Percentiles rank a stretch among this genome's conserved stretches.
These are phyloP conservation scores for Dictyostelium brefeldianum DNA, from an alignment of 78 protist species.

Conservation along the genomic window DNA sequence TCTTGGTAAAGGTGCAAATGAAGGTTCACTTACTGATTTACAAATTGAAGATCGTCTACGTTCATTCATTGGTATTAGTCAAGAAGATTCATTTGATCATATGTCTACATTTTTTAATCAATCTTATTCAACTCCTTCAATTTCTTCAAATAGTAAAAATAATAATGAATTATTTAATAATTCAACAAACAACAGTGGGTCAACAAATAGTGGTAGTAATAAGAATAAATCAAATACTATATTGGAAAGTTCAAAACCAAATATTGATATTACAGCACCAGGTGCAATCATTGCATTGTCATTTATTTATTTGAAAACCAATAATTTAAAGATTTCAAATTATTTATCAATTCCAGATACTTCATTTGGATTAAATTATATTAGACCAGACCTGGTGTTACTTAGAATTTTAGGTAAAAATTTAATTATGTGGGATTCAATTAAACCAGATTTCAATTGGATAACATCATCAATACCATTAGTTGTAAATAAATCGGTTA, in stretches of 20 bases:
- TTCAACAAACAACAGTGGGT: too few relatives aligned
- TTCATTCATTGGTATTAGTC: conserved; percentile 23
- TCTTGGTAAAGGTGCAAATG: conserved; percentile 82
- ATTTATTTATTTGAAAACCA: conserved; percentile 87
- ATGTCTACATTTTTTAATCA: conserved; percentile 1
- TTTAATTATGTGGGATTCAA: conserved; percentile 61
- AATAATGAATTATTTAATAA: neutral
- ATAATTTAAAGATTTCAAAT: conserved; percentile 74
- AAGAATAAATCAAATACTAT: conserved; percentile 43
- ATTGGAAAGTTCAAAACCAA: conserved; percentile 66
- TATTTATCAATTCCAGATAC: conserved; percentile 87
- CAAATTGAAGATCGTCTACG: conserved; percentile 84
- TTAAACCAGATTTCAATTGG: conserved; percentile 68
- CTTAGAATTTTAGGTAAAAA: conserved; percentile 85
- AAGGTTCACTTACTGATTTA: conserved; percentile 88
- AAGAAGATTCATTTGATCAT: conserved; percentile 35
- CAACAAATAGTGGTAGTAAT: too few relatives aligned
- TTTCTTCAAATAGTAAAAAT: conserved; percentile 1
- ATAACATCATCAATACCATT: conserved; percentile 32
- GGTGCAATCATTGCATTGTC: conserved; percentile 94
- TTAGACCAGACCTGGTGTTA: conserved; percentile 89
- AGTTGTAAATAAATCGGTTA: neutral
- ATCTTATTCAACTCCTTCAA: neutral
- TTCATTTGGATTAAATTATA: conserved; percentile 66
- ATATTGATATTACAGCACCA: conserved; percentile 93